Evolutionary conservation across 2,329 filamentous ascomycete genomes (phyloP).

Genomic region (Dactylonectria macrodidyma): DNA sequence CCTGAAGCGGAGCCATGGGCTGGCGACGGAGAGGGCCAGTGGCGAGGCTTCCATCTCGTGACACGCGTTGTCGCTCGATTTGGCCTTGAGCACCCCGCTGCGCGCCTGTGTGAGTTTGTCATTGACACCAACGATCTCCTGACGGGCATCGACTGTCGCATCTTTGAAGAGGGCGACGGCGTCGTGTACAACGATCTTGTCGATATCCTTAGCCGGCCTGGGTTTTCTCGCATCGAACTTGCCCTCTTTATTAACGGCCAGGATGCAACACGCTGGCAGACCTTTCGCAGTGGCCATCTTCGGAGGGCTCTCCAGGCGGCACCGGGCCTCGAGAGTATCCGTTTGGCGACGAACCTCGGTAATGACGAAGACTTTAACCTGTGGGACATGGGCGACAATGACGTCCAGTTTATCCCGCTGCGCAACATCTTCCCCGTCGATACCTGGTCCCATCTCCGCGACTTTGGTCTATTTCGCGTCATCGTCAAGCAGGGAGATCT

Average conservation of each 20-base stretch:
- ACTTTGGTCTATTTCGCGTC: slow-evolving; percentile 13
- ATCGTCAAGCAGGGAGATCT: slow-evolving; percentile 24
- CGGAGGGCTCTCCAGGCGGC: background rate
- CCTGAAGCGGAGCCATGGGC: slow-evolving; percentile 1
- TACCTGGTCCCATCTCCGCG: background rate
- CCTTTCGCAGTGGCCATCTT: slow-evolving; percentile 10
- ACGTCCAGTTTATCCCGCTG: slow-evolving; percentile 3
- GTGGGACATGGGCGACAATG: background rate
- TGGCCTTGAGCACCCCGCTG: background rate
- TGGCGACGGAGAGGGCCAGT: background rate
- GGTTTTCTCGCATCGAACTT: slow-evolving; percentile 13
- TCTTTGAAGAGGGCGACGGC: background rate
- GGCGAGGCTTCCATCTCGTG: background rate
- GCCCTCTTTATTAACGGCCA: slow-evolving; percentile 1
- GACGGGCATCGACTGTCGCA: slow-evolving; percentile 6
- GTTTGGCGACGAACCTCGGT: background rate
- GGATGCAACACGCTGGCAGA: background rate
- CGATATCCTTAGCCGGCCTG: background rate
- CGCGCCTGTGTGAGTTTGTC: slow-evolving; percentile 10
- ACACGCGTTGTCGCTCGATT: slow-evolving; percentile 1
- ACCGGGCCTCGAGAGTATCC: background rate
- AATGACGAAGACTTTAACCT: slow-evolving; percentile 1
- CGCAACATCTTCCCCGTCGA: slow-evolving; percentile 8
- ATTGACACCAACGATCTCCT: slow-evolving; percentile 13
- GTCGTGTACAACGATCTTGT: slow-evolving; percentile 9